phyloP scores from a whole-genome alignment of 2,329 filamentous ascomycete species.

The Juglanconis sp. region DNA sequence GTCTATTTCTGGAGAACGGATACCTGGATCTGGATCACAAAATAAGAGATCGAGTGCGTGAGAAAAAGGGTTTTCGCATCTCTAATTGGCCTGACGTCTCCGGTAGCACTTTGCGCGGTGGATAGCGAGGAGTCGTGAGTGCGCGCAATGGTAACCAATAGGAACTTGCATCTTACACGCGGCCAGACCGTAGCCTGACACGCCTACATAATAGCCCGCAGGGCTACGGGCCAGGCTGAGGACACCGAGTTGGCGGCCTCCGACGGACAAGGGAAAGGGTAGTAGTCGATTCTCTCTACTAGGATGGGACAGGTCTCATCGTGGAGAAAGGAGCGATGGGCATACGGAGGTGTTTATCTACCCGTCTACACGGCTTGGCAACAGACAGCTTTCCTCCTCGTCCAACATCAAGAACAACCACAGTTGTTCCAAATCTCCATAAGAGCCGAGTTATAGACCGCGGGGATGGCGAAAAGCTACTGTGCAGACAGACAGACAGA shows the following conservation, averaged over 20 bases:
- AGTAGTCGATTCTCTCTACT: not conserved
- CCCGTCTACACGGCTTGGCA: too few relatives aligned
- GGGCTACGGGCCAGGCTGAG: constrained; percentile 12
- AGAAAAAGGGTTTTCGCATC: not conserved
- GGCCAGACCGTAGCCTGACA: constrained; percentile 6
- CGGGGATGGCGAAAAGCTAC: constrained; percentile 28
- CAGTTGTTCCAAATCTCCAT: constrained; percentile 27
- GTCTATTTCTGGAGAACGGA: not conserved
- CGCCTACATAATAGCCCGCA: not conserved
- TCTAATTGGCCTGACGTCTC: not conserved
- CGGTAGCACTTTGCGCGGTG: constrained; percentile 6
- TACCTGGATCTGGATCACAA: not conserved
- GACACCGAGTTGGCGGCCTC: constrained; percentile 15
- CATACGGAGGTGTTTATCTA: too few relatives aligned
- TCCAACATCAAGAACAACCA: too few relatives aligned
- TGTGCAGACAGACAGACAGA: constrained; percentile 9
- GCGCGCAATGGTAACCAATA: constrained; percentile 9
- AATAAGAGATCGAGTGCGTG: not conserved
- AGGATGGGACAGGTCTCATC: not conserved
- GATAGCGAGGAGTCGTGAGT: constrained; percentile 6
- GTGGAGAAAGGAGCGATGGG: too few relatives aligned
- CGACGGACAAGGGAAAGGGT: not conserved
- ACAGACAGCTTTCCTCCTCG: too few relatives aligned
- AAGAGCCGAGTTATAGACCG: constrained; percentile 36
- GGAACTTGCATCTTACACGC: constrained; percentile 2